Base-by-base conservation (phyloP, 2,329 filamentous ascomycete species). In the Penicillium expansum region DNA sequence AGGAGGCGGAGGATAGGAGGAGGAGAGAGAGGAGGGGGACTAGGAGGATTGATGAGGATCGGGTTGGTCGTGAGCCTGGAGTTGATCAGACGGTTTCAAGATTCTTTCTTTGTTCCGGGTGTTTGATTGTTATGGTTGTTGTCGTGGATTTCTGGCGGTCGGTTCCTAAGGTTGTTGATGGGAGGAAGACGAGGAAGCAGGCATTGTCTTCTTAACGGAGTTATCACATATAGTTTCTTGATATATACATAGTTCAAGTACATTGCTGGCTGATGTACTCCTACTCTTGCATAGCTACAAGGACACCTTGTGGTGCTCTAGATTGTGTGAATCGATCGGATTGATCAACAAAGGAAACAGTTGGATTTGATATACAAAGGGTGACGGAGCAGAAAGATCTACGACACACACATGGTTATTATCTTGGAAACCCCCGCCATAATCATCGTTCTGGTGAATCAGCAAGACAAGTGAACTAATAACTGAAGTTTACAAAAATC, bases 1-100 rank as follows among this genome's bases (percentile, higher is more conserved):
- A 96, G 62, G 79, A 82, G 48, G 78, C 82, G 33, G 81, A 89
- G 65, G 83, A 90, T 62, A 73, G 76, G 70, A 69, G 82, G 66
- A 71, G 80, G 66, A 69, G 79, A 66, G 71, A 76, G 20, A 72
- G 82, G 69, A 70, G 67, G 71, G 66, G 75, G 72, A 32, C 80
- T 72, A 55, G 53, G n/a, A 43, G 49, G 60, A n/a, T 49, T 32
- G 61, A 65, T 54, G 62, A 67, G 18, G 62, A 65, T 48, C 57
- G 62, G 33, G 52, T 48, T 43, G 48, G 33, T 37, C 27, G 37
- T 18, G 48, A 33, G 14, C 32, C 45, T 48, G 48, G 48, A 18
- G 50, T 27, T 52, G 33, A 35, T 35, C 39, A 32, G 20, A 44
- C 13, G 49, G 57, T 60, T 69, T 70, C 63, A 67, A 66, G 76